Evolutionary conservation across 108 stramenopile species (phyloP).

Genomic region (Nitzschia sp.): DNA sequence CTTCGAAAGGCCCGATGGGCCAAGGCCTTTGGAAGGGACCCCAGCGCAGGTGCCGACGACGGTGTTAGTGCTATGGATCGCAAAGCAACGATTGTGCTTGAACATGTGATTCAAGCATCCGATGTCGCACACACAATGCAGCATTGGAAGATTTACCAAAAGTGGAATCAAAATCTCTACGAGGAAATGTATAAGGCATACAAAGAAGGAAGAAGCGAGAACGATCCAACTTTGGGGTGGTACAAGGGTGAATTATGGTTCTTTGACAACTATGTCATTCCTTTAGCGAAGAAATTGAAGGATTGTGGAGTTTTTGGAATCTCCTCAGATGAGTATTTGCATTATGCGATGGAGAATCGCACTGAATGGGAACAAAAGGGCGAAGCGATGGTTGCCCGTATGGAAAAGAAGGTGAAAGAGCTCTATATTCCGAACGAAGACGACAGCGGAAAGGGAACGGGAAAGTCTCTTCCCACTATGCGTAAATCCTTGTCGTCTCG

Average conservation of each 20-base stretch:
- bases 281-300: conserved; percentile 5
- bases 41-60: not conserved
- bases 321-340: conserved; percentile 15
- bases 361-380: conserved; percentile 11
- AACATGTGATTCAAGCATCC: conserved; percentile 52
- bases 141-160: conserved; percentile 42
- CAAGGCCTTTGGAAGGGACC: conserved; percentile 14
- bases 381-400: not conserved
- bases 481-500: too few species aligned
- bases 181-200: conserved; percentile 47
- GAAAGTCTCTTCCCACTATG: too few species aligned
- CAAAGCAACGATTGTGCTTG: conserved; percentile 43
- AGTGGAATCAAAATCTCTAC: conserved; percentile 53
- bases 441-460: too few species aligned
- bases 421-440: too few species aligned
- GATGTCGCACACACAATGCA: too few species aligned
- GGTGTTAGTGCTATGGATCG: conserved; percentile 8
- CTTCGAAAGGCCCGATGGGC: conserved; percentile 30
- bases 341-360: conserved; percentile 6
- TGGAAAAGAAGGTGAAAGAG: not conserved
- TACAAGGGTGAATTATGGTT: too few species aligned
- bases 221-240: conserved; percentile 6
- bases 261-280: conserved; percentile 15
- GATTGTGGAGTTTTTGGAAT: conserved; percentile 14
- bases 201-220: conserved; percentile 19